A percentile compares a stretch with the other conserved stretches of the same genome.
phyloP scores from a whole-genome alignment of 306 rosid genomes.

The Abrus pulchellus region DNA sequence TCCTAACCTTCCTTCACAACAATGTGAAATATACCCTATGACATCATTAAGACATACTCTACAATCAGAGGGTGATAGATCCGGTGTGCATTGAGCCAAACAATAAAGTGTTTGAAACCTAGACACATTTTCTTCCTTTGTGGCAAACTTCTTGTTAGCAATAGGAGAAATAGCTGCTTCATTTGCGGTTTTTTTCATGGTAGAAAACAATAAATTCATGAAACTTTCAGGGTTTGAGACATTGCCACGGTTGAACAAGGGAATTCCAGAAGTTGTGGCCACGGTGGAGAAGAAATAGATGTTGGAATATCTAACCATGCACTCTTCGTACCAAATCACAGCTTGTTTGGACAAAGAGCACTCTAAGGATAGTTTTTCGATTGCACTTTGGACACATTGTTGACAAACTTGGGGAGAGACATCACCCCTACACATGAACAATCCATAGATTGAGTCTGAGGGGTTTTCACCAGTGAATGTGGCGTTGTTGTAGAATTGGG shows the following conservation, averaged over 20 bases:
- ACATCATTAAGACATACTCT: background rate
- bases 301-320: constrained; percentile 13
- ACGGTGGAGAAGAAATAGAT: background rate
- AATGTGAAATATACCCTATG: background rate
- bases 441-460: background rate
- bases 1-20: background rate
- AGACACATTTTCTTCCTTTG: background rate
- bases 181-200: background rate
- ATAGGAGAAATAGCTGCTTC: background rate
- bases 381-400: background rate
- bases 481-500: constrained; percentile 3
- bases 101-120: background rate
- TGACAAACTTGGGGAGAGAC: background rate
- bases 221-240: background rate
- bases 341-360: constrained; percentile 5
- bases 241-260: background rate
- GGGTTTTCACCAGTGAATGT: background rate
- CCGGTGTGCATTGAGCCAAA: background rate
- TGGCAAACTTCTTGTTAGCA: background rate
- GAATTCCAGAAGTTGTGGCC: background rate
- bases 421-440: constrained; percentile 13
- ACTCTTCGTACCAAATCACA: background rate
- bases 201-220: background rate
- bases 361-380: background rate
- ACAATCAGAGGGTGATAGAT: background rate